These are phyloP conservation scores for Datura wrightii DNA, from an alignment of 257 asterid species.

Conservation along the genomic window DNA sequence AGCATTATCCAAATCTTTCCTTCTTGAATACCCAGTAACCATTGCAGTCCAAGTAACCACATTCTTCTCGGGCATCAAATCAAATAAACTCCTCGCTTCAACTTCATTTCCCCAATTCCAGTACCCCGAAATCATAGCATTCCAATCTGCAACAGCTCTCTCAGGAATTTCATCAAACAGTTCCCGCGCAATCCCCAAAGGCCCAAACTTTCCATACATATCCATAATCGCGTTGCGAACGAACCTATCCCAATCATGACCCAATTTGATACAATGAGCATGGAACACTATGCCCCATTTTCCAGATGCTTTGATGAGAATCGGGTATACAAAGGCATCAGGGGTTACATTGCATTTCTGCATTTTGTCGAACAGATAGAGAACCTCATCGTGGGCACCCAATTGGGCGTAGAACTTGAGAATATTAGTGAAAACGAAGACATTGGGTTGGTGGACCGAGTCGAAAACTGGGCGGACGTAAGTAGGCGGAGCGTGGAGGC, in stretches of 20 bases:
- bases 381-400: slow-evolving; percentile 45
- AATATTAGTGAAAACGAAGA: slow-evolving; percentile 58
- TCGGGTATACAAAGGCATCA: slow-evolving; percentile 60
- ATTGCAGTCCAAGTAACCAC: slow-evolving; percentile 76
- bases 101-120: slow-evolving; percentile 67
- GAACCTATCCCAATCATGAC: slow-evolving; percentile 52
- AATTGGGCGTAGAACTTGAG: slow-evolving; percentile 49
- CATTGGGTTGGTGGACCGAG: slow-evolving; percentile 49
- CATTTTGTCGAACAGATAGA: slow-evolving; percentile 53
- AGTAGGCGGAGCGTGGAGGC: slow-evolving; percentile 60
- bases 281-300: slow-evolving; percentile 58
- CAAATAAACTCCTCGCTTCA: slow-evolving; percentile 62
- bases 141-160: slow-evolving; percentile 63
- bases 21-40: slow-evolving; percentile 69
- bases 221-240: slow-evolving; percentile 58
- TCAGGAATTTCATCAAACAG: slow-evolving; percentile 73
- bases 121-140: slow-evolving; percentile 64
- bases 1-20: slow-evolving; percentile 63
- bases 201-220: slow-evolving; percentile 70
- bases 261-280: slow-evolving; percentile 57
- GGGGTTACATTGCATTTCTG: slow-evolving; percentile 48
- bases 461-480: slow-evolving; percentile 49
- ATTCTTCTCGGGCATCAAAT: slow-evolving; percentile 61
- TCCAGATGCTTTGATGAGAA: slow-evolving; percentile 60
- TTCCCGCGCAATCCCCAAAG: slow-evolving; percentile 54